Percentiles rank a stretch among this genome's conserved stretches.
These are phyloP conservation scores for Komagataella kurtzmanii DNA, from an alignment of 805 yeast genomes.

Conservation along the genomic window DNA sequence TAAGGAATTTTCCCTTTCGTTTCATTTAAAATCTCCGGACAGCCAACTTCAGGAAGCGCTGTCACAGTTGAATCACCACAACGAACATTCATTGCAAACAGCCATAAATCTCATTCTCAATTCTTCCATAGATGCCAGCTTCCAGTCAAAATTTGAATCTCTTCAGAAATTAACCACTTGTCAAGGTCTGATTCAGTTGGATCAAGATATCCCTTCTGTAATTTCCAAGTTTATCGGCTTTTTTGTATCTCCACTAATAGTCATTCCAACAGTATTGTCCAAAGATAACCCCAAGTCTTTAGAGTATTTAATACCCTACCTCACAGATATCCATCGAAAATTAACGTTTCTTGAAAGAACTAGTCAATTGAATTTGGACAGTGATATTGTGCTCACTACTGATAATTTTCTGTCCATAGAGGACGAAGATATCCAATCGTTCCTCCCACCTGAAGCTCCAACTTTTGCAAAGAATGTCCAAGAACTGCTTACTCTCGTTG, in stretches of 20 bases:
- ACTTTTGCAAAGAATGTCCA: conserved; percentile 13
- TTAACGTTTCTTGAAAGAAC: conserved; percentile 26
- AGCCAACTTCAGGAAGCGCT: neutral
- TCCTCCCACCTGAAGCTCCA: conserved; percentile 3
- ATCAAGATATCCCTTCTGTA: conserved; percentile 4
- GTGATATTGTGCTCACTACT: conserved; percentile 32
- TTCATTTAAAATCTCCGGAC: neutral
- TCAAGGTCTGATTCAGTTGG: neutral
- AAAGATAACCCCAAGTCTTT: conserved; percentile 4
- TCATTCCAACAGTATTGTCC: neutral
- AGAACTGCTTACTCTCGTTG: conserved; percentile 36
- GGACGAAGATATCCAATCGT: conserved; percentile 3
- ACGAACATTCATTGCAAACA: neutral
- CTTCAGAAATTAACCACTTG: neutral
- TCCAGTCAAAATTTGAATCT: neutral
- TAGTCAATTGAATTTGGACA: conserved; percentile 19
- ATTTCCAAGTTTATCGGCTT: conserved; percentile 11
- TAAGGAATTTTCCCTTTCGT: neutral
- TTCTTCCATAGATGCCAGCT: neutral
- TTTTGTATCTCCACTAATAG: conserved; percentile 1
- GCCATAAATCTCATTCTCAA: neutral
- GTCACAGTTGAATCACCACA: neutral
- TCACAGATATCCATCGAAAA: conserved; percentile 41
- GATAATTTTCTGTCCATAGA: conserved; percentile 22
- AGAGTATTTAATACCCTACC: conserved; percentile 26